These are phyloP conservation scores for Xerocomus spinulosus DNA, from an alignment of 768 basidiomycete genomes.

Conservation along the genomic window DNA sequence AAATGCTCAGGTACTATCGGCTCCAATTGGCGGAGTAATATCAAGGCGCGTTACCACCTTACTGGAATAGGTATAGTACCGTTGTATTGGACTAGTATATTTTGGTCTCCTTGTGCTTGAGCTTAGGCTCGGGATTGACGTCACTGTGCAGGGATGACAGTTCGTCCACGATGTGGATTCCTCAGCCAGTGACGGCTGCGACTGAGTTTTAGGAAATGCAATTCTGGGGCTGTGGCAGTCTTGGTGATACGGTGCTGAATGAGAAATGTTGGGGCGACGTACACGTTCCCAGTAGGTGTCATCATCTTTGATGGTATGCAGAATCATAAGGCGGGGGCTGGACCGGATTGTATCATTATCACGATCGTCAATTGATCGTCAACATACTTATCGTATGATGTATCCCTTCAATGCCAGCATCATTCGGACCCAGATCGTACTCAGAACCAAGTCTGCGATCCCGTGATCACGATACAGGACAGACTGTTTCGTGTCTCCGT, in stretches of 20 bases:
- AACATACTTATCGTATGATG: background rate
- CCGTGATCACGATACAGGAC: too few species aligned
- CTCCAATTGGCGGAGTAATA: constrained; percentile 75
- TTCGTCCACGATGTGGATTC: constrained; percentile 47
- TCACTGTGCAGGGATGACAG: constrained; percentile 42
- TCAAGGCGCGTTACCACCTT: constrained; percentile 50
- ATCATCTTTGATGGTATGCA: constrained; percentile 53
- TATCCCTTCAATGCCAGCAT: too few species aligned
- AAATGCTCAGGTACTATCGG: constrained; percentile 67
- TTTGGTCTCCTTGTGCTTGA: background rate
- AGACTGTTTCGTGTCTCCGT: too few species aligned
- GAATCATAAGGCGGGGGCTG: constrained; percentile 1
- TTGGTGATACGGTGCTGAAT: background rate
- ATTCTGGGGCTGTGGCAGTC: constrained; percentile 5
- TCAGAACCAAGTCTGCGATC: too few species aligned
- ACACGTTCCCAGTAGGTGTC: constrained; percentile 77
- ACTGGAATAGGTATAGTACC: constrained; percentile 62
- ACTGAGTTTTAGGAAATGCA: constrained; percentile 63
- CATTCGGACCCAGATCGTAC: too few species aligned
- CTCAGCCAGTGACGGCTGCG: constrained; percentile 49
- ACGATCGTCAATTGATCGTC: background rate
- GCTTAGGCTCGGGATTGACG: background rate
- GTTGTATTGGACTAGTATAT: constrained; percentile 68
- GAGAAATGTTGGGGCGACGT: constrained; percentile 43
- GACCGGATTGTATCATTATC: too few species aligned